These are phyloP conservation scores for Pestalotiopsis sp. DNA, from an alignment of 2,329 filamentous ascomycete species.

Conservation along the genomic window DNA sequence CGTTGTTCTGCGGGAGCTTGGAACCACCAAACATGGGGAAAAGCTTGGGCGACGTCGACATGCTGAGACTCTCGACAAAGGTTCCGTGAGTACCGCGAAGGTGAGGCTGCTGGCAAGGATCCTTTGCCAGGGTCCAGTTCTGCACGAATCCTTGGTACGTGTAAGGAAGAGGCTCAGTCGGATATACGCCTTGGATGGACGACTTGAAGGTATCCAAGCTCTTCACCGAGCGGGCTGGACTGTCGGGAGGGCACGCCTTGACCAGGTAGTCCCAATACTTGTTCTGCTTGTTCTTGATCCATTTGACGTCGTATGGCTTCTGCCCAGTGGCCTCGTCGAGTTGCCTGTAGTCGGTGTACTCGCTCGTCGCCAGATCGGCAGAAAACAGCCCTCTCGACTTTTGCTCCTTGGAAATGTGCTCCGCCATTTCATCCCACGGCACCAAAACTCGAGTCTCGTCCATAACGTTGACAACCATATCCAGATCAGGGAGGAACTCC, in stretches of 20 bases:
- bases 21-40: constrained; percentile 64
- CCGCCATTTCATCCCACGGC: constrained; percentile 56
- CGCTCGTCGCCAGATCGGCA: constrained; percentile 43
- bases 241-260: constrained; percentile 58
- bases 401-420: constrained; percentile 46
- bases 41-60: constrained; percentile 54
- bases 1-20: constrained; percentile 64
- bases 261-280: constrained; percentile 61
- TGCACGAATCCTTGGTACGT: constrained; percentile 50
- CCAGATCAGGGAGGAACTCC: constrained; percentile 60
- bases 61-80: constrained; percentile 54
- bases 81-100: constrained; percentile 55
- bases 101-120: constrained; percentile 61
- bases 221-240: constrained; percentile 42
- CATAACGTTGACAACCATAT: constrained; percentile 67
- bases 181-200: constrained; percentile 26
- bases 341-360: constrained; percentile 41
- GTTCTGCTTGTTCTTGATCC: constrained; percentile 43
- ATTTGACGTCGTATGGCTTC: constrained; percentile 46
- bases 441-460: constrained; percentile 66
- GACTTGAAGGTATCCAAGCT: constrained; percentile 13
- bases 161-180: constrained; percentile 25
- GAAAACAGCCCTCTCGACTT: constrained; percentile 43
- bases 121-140: constrained; percentile 60
- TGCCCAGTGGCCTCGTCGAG: constrained; percentile 33